phyloP scores from a whole-genome alignment of 2,329 filamentous ascomycete species.

The Colletotrichum simmondsii region DNA sequence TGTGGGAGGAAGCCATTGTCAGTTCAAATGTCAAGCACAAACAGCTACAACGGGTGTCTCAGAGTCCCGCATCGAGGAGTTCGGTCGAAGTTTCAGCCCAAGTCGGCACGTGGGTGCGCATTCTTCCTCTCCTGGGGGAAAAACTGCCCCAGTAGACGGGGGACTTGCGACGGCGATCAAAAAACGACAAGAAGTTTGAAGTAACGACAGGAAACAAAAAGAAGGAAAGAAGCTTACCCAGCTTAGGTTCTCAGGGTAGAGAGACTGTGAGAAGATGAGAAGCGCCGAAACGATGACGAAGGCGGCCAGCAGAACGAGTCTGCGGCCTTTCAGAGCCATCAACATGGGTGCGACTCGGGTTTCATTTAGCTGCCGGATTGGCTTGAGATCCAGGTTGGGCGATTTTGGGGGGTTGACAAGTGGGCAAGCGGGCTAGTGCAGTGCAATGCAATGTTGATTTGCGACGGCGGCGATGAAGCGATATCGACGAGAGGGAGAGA shows the following conservation, averaged over 20 bases:
- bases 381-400: slow-evolving; percentile 28
- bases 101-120: slow-evolving; percentile 19
- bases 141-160: not conserved
- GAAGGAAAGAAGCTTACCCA: slow-evolving; percentile 28
- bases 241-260: slow-evolving; percentile 26
- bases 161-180: slow-evolving; percentile 15
- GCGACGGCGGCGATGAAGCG: not conserved
- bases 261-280: slow-evolving; percentile 32
- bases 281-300: slow-evolving; percentile 20
- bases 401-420: slow-evolving; percentile 2
- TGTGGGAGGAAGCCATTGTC: slow-evolving; percentile 18
- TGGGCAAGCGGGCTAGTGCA: not conserved
- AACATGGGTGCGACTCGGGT: slow-evolving; percentile 29
- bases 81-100: slow-evolving; percentile 27
- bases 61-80: slow-evolving; percentile 14
- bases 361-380: slow-evolving; percentile 30
- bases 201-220: slow-evolving; percentile 9
- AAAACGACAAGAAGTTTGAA: not conserved
- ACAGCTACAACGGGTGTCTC: slow-evolving; percentile 20
- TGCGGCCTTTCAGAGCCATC: slow-evolving; percentile 33
- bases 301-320: slow-evolving; percentile 26
- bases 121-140: not conserved
- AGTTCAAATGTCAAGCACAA: not conserved
- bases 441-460: not conserved
- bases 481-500: not conserved